Conservation (phyloP, 139 green algal species). For the Gonium pectorale region DNA sequence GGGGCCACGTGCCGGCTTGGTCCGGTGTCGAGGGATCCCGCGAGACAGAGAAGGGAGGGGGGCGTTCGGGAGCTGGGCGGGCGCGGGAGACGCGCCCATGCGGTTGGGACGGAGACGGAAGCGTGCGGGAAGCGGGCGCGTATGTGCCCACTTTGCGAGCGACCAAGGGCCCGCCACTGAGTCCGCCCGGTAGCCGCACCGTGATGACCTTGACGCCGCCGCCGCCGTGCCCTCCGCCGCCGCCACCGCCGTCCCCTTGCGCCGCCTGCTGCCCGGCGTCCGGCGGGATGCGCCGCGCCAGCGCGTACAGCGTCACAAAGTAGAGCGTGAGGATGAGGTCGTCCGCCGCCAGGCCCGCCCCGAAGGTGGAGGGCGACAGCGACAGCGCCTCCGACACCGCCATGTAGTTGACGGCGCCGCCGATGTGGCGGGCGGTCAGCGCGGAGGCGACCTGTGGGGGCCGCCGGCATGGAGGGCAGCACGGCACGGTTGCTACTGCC, state of each 20-base stretch:
- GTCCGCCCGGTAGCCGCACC: not conserved
- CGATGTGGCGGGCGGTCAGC: slow-evolving; percentile 92
- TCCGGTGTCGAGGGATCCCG: no score
- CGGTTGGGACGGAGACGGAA: no score
- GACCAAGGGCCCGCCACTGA: no score
- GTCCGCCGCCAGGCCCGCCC: slow-evolving; percentile 91
- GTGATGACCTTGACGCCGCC: slow-evolving; percentile 4
- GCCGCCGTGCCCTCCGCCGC: slow-evolving; percentile 11
- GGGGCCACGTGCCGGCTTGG: no score
- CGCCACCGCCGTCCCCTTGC: slow-evolving; percentile 13
- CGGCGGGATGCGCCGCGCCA: slow-evolving; percentile 71
- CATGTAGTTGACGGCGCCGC: slow-evolving; percentile 94
- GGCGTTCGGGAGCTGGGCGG: no score
- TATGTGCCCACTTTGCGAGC: no score
- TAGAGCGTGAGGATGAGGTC: slow-evolving; percentile 92
- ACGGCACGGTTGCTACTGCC: no score
- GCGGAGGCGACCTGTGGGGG: slow-evolving; percentile 84
- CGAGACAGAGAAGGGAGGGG: no score
- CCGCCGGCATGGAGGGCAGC: no score
- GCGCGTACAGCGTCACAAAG: slow-evolving; percentile 82
- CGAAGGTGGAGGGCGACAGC: slow-evolving; percentile 66
- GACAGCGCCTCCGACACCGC: slow-evolving; percentile 75
- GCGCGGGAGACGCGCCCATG: no score
- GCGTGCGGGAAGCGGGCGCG: no score
- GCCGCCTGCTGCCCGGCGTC: slow-evolving; percentile 34